A percentile compares a stretch with the other conserved stretches of the same genome.
Evolutionary conservation across 2,329 filamentous ascomycete species (phyloP).

Genomic region (Orbilia oligospora): DNA sequence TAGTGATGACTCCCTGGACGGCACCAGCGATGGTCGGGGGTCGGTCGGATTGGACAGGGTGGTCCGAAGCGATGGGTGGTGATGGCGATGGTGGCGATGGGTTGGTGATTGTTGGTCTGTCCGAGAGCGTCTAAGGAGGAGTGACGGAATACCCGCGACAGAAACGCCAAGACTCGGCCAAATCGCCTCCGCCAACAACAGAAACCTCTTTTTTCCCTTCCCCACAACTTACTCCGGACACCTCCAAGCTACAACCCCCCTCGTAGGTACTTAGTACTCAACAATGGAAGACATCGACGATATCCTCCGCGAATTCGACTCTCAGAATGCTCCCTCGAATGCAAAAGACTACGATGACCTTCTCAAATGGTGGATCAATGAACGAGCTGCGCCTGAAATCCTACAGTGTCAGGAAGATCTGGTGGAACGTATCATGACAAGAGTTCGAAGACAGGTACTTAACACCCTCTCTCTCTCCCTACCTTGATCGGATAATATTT

Average conservation of each 20-base stretch:
- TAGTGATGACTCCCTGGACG: neutral
- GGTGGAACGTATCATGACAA: conserved; percentile 84
- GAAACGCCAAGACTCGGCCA: conserved; percentile 10
- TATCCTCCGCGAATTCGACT: conserved; percentile 81
- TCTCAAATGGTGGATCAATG: conserved; percentile 92
- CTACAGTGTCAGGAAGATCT: conserved; percentile 82
- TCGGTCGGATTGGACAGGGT: conserved; percentile 7
- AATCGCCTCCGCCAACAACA: neutral
- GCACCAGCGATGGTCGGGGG: neutral
- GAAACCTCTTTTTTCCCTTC: neutral
- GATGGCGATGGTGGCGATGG: conserved; percentile 14
- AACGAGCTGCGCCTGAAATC: conserved; percentile 90
- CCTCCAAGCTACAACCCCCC: neutral
- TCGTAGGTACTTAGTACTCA: too few species aligned
- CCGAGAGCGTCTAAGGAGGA: neutral
- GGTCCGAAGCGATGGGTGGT: conserved; percentile 19
- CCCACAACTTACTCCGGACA: neutral
- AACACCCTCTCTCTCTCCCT: neutral
- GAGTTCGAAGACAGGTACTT: conserved; percentile 75
- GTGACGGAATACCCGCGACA: conserved; percentile 24
- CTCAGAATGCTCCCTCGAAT: conserved; percentile 71
- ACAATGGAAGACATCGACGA: conserved; percentile 81
- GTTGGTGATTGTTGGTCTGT: conserved; percentile 1
- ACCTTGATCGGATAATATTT: too few species aligned
- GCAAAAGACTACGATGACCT: conserved; percentile 85